Percentiles rank a stretch among this genome's conserved stretches.
These are phyloP conservation scores for Cladosporium sp. DNA, from an alignment of 2,329 filamentous ascomycete species.

Conservation along the genomic window DNA sequence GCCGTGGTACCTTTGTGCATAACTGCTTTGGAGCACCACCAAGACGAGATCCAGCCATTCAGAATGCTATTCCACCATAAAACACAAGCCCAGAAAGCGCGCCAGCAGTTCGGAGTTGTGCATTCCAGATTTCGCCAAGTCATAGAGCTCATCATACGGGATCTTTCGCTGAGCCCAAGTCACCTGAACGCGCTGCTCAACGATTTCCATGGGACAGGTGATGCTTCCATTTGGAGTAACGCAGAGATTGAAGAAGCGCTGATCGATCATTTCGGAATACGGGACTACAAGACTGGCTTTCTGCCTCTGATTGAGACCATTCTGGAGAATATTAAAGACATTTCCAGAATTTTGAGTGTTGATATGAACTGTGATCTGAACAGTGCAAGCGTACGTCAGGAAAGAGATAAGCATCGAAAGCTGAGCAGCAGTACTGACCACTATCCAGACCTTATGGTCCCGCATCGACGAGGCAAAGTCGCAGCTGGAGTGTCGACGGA, in stretches of 20 bases:
- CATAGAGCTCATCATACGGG: background rate
- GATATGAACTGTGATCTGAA: background rate
- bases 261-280: conserved; percentile 1
- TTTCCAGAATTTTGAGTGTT: background rate
- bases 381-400: background rate
- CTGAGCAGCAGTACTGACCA: background rate
- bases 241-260: background rate
- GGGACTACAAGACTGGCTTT: background rate
- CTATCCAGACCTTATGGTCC: background rate
- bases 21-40: background rate
- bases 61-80: background rate
- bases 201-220: background rate
- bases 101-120: background rate
- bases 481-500: background rate
- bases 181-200: background rate
- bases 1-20: conserved; percentile 4
- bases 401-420: background rate
- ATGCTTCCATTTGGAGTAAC: background rate
- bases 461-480: background rate
- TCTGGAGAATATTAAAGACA: background rate
- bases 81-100: background rate
- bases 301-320: background rate
- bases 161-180: background rate
- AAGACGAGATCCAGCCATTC: background rate
- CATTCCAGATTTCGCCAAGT: background rate